phyloP scores from a whole-genome alignment of 2,329 filamentous ascomycete genomes.

The Chaetomium sp. region DNA sequence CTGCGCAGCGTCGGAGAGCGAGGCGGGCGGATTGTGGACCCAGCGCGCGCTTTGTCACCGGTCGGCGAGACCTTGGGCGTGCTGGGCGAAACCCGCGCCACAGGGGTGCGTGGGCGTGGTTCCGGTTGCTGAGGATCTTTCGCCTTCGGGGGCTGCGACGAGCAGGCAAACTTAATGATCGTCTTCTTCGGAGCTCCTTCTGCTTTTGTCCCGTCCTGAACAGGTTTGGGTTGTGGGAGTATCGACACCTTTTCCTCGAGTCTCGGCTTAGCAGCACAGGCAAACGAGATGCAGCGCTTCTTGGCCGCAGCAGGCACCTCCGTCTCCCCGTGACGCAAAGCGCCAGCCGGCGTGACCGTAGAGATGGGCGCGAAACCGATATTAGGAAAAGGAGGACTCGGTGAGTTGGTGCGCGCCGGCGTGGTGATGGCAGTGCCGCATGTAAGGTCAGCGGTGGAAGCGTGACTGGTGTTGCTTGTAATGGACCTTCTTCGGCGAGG shows the following conservation, averaged over 20 bases:
- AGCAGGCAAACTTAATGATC: slow-evolving; percentile 71
- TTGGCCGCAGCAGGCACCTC: slow-evolving; percentile 60
- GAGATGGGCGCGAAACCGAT: slow-evolving; percentile 41
- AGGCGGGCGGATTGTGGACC: slow-evolving; percentile 21
- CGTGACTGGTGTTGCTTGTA: slow-evolving; percentile 71
- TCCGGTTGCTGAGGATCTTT: slow-evolving; percentile 15
- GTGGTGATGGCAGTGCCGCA: slow-evolving; percentile 90
- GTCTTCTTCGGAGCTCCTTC: slow-evolving; percentile 45
- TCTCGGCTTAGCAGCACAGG: slow-evolving; percentile 63
- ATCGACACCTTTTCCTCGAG: slow-evolving; percentile 37
- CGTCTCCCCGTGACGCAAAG: slow-evolving; percentile 40
- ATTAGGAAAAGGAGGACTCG: slow-evolving; percentile 74
- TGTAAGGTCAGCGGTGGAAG: slow-evolving; percentile 86
- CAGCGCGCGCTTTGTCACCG: slow-evolving; percentile 25
- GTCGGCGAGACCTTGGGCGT: slow-evolving; percentile 27
- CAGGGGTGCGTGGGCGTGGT: slow-evolving; percentile 17
- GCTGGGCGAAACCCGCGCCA: slow-evolving; percentile 17
- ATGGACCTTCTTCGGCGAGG: slow-evolving; percentile 54
- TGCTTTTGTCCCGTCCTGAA: slow-evolving; percentile 27
- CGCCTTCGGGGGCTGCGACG: slow-evolving; percentile 43
- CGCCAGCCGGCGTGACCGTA: slow-evolving; percentile 20
- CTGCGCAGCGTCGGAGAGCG: slow-evolving; percentile 31
- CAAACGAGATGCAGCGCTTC: slow-evolving; percentile 89
- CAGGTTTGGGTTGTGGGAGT: slow-evolving; percentile 29
- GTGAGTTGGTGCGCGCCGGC: slow-evolving; percentile 78